Evolutionary conservation across 306 rosid species (phyloP), one percentile per base, ranked within the genome.

Genomic region (Cucurbita moschata): DNA sequence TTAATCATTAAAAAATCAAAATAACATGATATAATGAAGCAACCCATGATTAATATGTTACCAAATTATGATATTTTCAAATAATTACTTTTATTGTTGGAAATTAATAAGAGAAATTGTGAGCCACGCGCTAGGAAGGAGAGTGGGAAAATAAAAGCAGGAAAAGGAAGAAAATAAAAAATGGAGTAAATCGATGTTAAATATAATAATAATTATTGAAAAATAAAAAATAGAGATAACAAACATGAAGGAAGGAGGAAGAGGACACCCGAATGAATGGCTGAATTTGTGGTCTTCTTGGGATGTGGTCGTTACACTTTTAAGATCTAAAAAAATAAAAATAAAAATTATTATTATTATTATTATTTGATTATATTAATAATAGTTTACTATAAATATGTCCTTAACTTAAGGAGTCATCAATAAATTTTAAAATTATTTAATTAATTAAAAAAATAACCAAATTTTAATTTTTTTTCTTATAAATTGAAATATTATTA

Each of bases 211-310:
- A 26, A 14, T 21, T 46, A 11, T 44, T 10, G 3, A 42, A 60
- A 61, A 30, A 30, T 0, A 62, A 14, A 26, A 30, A 43, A 13
- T 6, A 23, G 23, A 69, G 53, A 15, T 26, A 69, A 69, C 47
- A 50, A 70, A 50, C 74, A 50, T 4, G 57, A 19, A 69, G 30
- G 73, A 70, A 49, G 60, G 30, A 16, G n/a, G 40, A 44, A 21
- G 44, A 70, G 74, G 74, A 70, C 74, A 70, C 74, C 74, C 51
- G 74, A 70, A 70, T 26, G 46, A 35, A 35, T 70, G 74, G 74
- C 60, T 70, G 74, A 70, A 70, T 70, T 70, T 70, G 35, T 70
- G 74, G 74, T 70, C 42, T 35, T 51, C 42, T 70, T 70, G 47
- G 60, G 59, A 70, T 70, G 59, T 30, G 56, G 47, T 70, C 35